Evolutionary conservation across 2,329 filamentous ascomycete species (phyloP), one percentile per base, ranked within the genome.

Genomic region (Diaporthe velutina): DNA sequence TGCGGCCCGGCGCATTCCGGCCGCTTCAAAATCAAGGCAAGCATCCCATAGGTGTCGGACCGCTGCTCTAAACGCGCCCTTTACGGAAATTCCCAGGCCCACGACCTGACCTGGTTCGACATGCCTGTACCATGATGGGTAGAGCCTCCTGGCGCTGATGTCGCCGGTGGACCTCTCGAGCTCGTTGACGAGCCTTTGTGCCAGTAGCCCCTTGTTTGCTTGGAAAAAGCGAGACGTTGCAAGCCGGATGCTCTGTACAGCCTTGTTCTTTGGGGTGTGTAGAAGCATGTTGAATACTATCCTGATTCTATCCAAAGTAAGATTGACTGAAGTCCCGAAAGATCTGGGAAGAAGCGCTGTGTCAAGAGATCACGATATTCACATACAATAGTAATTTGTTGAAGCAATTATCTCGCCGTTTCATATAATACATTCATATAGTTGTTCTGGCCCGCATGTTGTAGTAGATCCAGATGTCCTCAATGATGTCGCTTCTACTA

Each of bases 161-260:
- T n/a, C 13, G 38, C 54, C 15, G 19, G 58, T 10, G 6, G 38
- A 19, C 12, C 22, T 57, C 28, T 70, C 25, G 17, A 70, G 67
- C 13, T 42, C 45, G 4, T 33, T 30, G 52, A 54, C 28, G 22
- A 70, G 52, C 19, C 17, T 40, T 17, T 70, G 67, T 28, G 67
- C 67, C n/a, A 70, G 38, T 4, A 70, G 38, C 30, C 35, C 38
- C 25, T 28, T 33, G 38, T 57, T 70, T 15, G 67, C 67, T 22
- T 45, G 38, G 38, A 70, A 33, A 28, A 70, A 19, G 7, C 12
- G 25, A 28, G 67, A 33, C 38, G 58, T 57, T 22, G 67, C 67
- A 19, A 33, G 52, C 28, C 52, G 57, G 52, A 70, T 57, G 67
- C 38, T 45, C 33, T 15, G 42, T n/a, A 70, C 12, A 38, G 52